Base-by-base conservation (phyloP, 371 early-diverging fungal genomes). In the Coemansia sp. region DNA sequence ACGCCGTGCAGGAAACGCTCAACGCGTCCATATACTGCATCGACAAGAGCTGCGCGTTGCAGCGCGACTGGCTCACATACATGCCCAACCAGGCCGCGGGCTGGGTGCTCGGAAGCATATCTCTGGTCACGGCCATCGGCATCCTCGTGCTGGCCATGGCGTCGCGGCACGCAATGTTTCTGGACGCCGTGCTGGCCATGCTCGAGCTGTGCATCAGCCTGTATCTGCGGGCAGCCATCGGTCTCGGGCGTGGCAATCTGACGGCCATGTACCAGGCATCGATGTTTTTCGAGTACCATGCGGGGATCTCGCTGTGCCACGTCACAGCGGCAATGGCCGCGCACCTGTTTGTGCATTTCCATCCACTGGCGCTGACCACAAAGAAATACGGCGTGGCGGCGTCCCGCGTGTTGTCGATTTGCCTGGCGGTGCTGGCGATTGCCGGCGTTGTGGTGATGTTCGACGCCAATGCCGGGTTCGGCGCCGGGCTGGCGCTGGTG, bases 161-260 rank as follows among this genome's bases (percentile, higher is more conserved):
- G 14, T 50, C 51, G 47, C 51, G 53, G 5, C 52, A 43, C 66
- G 10, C 42, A 9, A 66, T 26, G 7, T 67, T 66, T 42, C 34
- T 56, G 7, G 68, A 66, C 47, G 68, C 52, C 3, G 68, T 66
- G 16, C 31, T 67, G 12, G 68, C 66, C 1, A 33, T 67, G 58
- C 14, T 58, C 4, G 66, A 66, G 47, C 57, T 67, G 47, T 35
- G 57, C 51, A 26, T 66, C n/a, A 56, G 66, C 47, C 53, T 66
- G 47, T 45, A 42, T 2, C 52, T 67, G 26, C 57, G 68, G 0
- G 66, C 68, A 36, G 42, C 65, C 3, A 16, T 67, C 3, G 52
- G 52, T 20, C 42, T n/a, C 7, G 34, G 63, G 8, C 10, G n/a
- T 1, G 41, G 30, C 50, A 55, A 56, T 34, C 20, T 41, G 30